phyloP scores from a whole-genome alignment of 2,329 filamentous ascomycete genomes.

The Sarocladium strictum region DNA sequence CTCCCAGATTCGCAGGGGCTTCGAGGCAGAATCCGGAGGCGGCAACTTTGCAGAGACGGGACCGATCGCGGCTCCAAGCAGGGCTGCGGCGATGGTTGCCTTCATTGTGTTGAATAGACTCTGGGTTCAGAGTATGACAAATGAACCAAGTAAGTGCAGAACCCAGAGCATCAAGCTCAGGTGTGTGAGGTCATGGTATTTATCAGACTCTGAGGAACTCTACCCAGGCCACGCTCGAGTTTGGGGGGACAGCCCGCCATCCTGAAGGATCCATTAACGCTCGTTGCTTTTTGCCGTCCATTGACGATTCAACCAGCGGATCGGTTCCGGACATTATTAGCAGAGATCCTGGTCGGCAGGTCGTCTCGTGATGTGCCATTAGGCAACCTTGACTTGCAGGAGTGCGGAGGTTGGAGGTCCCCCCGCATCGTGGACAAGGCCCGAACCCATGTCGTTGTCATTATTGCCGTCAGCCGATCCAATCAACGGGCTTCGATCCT shows the following conservation, averaged over 20 bases:
- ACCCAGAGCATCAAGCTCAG: no score
- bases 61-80: not conserved
- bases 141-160: no score
- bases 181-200: no score
- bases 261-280: no score
- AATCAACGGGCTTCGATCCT: not conserved
- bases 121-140: not conserved
- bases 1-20: constrained; percentile 4
- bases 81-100: not conserved
- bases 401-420: not conserved
- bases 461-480: constrained; percentile 2
- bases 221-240: not conserved
- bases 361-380: no score
- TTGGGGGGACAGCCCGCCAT: no score
- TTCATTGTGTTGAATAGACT: not conserved
- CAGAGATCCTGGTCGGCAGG: not conserved
- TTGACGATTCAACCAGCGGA: no score
- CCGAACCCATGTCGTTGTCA: not conserved
- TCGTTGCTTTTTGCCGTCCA: no score
- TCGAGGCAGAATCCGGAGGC: constrained; percentile 6
- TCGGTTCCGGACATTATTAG: not conserved
- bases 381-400: not conserved
- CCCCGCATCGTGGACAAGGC: constrained; percentile 3
- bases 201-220: no score
- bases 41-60: not conserved